Conservation (phyloP, 1,284 basidiomycete genomes). For the Papiliotrema laurentii region DNA sequence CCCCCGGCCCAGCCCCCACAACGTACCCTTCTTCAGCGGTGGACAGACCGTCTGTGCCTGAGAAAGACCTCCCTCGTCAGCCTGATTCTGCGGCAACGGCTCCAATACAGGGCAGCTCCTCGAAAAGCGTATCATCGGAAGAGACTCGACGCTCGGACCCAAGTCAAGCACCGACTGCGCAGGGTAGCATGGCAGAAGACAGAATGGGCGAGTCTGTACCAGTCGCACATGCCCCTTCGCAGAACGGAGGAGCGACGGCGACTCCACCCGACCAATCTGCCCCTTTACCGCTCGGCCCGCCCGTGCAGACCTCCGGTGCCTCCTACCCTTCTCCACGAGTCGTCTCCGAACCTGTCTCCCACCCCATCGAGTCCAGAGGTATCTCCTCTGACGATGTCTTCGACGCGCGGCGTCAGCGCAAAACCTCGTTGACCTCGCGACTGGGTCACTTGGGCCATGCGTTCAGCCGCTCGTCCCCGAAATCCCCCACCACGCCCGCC, state of each 20-base stretch:
- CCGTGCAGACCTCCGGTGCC: not conserved
- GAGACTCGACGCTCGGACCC: not conserved
- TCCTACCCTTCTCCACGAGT: not conserved
- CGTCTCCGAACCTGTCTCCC: slow-evolving; percentile 2
- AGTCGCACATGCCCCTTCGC: not conserved
- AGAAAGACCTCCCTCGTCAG: not conserved
- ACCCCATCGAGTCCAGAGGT: not conserved
- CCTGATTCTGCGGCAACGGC: not conserved
- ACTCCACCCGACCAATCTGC: slow-evolving; percentile 1
- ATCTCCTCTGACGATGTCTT: slow-evolving; percentile 2
- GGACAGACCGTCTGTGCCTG: not conserved
- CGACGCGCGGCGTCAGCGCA: not conserved
- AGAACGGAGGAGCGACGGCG: not conserved
- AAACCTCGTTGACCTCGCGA: slow-evolving; percentile 1
- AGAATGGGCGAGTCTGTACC: not conserved
- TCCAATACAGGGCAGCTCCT: too few species aligned
- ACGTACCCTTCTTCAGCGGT: not conserved
- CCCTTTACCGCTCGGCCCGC: not conserved
- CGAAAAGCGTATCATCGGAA: not conserved
- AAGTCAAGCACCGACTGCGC: too few species aligned
- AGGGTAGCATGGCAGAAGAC: too few species aligned
- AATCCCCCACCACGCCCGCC: not conserved
- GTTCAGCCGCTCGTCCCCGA: slow-evolving; percentile 1
- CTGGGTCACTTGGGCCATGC: slow-evolving; percentile 1
- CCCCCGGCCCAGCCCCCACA: not conserved